Evolutionary conservation across 176 grass and related monocot genomes (phyloP).

Genomic region (Guadua angustifolia): DNA sequence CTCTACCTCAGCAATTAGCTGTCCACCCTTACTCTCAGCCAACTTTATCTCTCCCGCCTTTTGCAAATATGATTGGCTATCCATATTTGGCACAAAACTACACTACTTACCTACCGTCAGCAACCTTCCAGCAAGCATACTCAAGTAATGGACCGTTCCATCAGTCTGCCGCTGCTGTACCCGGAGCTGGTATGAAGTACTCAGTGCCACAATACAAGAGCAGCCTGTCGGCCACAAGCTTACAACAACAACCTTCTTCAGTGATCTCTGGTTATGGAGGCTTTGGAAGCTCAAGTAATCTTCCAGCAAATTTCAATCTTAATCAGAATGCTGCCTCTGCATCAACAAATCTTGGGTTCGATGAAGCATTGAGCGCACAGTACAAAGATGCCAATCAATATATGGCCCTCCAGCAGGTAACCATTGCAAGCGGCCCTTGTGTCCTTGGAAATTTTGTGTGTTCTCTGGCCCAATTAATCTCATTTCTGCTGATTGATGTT

Average conservation of each 20-base stretch:
- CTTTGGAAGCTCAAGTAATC: slow-evolving; percentile 73
- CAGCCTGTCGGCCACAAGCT: slow-evolving; percentile 65
- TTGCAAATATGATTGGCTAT: slow-evolving; percentile 88
- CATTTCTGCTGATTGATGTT: slow-evolving; percentile 16
- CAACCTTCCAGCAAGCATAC: slow-evolving; percentile 84
- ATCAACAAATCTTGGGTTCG: slow-evolving; percentile 72
- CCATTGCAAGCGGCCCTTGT: not conserved
- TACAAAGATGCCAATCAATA: slow-evolving; percentile 89
- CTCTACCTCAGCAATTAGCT: slow-evolving; percentile 78
- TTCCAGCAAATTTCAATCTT: slow-evolving; percentile 69
- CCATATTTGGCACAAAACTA: slow-evolving; percentile 86
- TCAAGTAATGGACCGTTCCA: slow-evolving; percentile 84
- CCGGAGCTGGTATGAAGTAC: slow-evolving; percentile 83
- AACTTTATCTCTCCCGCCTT: slow-evolving; percentile 73
- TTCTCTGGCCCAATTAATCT: not conserved
- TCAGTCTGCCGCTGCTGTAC: slow-evolving; percentile 70
- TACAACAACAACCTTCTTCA: slow-evolving; percentile 66
- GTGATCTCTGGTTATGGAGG: slow-evolving; percentile 80
- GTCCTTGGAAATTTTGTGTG: not conserved
- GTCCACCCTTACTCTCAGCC: slow-evolving; percentile 95
- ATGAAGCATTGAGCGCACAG: slow-evolving; percentile 77
- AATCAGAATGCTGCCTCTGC: slow-evolving; percentile 66
- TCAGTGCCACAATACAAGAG: slow-evolving; percentile 83
- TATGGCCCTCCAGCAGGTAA: slow-evolving; percentile 92
- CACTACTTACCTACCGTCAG: slow-evolving; percentile 76